Evolutionary conservation across 2,329 filamentous ascomycete genomes (phyloP), one percentile per base, ranked within the genome.

Genomic region (Achaetomium macrosporum): DNA sequence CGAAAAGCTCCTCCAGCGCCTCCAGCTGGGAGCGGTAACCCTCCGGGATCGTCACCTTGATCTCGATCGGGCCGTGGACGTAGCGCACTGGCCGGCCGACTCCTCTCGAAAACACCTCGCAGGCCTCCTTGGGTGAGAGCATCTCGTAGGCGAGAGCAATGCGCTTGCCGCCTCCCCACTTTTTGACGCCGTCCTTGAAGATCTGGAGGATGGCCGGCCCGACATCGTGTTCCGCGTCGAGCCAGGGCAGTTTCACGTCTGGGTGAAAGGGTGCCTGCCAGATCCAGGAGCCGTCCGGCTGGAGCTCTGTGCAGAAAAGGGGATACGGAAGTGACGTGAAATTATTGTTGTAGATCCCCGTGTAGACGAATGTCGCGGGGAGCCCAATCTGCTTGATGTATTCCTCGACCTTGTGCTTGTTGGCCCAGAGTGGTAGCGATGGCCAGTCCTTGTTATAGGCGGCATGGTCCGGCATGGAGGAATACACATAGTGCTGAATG

Each of bases 321-420:
- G 93, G 93, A 66, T 96, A 97, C 1, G 83, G 84, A 31, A 96
- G 77, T 43, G 88, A 93, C 30, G 92, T 97, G 71, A 97, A 99
- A 69, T 99, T 97, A 72, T 97, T 97, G 77, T 97, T 96, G 76
- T 97, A 99, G 63, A 96, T 96, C 55, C 92, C 93, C 10, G 91
- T 90, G 70, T 96, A 96, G 59, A 96, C 85, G 69, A 96, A 97
- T 0, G 92, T 97, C 1, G 91, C 84, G 0, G 89, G 89, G 11
- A 96, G 76, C 10, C 84, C 84, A 39, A 96, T 81, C 66, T 90
- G 82, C 53, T 88, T 83, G 47, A 96, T 81, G 69, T 97, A 95
- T 50, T 93, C 87, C 71, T 97, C 93, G 40, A 97, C 87, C 46
- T 88, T 85, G 70, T 95, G 90, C 71, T 99, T 99, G 56, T 86